Conservation (phyloP, 495 filamentous ascomycete species). For the Aspergillus ellipticus region DNA sequence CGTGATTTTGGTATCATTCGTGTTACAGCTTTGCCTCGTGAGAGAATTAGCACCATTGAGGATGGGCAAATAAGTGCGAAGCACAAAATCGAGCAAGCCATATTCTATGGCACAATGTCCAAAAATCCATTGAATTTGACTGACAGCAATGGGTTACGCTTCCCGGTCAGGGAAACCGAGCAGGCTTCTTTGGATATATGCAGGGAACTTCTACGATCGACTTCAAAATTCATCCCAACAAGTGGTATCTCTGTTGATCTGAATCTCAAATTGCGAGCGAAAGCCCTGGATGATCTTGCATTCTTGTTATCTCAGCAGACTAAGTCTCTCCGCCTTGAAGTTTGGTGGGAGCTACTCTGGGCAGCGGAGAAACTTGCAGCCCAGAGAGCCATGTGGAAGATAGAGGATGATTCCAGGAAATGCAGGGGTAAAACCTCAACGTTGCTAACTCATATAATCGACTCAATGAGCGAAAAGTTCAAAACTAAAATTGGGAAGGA, state of each 20-base stretch:
- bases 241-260: slow-evolving; percentile 72
- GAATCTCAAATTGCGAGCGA: slow-evolving; percentile 67
- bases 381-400: slow-evolving; percentile 76
- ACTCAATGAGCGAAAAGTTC: slow-evolving; percentile 63
- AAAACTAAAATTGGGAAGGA: slow-evolving; percentile 54
- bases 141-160: slow-evolving; percentile 57
- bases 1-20: slow-evolving; percentile 78
- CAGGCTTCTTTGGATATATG: slow-evolving; percentile 75
- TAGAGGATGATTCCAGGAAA: slow-evolving; percentile 58
- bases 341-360: slow-evolving; percentile 80
- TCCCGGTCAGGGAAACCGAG: slow-evolving; percentile 66
- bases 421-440: slow-evolving; percentile 42
- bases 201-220: slow-evolving; percentile 73
- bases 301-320: slow-evolving; percentile 56
- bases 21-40: slow-evolving; percentile 45
- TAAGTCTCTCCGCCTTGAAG: slow-evolving; percentile 53
- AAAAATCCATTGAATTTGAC: slow-evolving; percentile 79
- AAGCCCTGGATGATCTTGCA: slow-evolving; percentile 68
- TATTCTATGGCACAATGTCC: slow-evolving; percentile 79
- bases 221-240: slow-evolving; percentile 64
- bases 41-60: slow-evolving; percentile 26
- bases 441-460: slow-evolving; percentile 66
- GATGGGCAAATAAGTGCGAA: slow-evolving; percentile 62
- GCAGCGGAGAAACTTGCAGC: slow-evolving; percentile 86
- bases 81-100: slow-evolving; percentile 87